A percentile compares a stretch with the other conserved stretches of the same genome.
phyloP scores from a whole-genome alignment of 2,329 filamentous ascomycete species.

The Amylocarpus encephaloides region DNA sequence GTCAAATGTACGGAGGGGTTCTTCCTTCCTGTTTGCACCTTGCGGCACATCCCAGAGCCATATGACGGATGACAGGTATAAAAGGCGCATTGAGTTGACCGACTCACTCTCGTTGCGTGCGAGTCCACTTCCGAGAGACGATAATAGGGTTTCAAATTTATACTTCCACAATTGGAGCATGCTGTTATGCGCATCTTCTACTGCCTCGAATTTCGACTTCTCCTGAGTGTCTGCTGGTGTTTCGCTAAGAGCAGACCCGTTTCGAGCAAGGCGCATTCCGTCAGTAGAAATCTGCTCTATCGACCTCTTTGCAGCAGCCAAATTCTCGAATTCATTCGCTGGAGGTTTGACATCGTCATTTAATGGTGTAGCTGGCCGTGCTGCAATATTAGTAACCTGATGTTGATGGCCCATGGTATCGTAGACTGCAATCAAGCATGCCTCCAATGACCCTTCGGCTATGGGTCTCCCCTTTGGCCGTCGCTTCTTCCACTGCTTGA shows the following conservation, averaged over 20 bases:
- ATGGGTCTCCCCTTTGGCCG: neutral
- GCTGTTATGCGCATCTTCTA: neutral
- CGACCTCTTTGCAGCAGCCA: neutral
- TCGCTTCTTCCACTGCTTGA: slow-evolving; percentile 13
- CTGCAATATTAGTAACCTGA: neutral
- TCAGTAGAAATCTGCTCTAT: slow-evolving; percentile 4
- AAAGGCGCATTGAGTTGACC: neutral
- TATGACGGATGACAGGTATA: neutral
- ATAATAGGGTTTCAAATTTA: neutral
- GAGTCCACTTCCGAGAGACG: neutral
- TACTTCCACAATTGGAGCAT: neutral
- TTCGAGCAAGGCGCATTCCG: neutral
- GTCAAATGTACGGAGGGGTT: neutral
- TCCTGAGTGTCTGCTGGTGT: neutral
- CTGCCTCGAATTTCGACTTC: neutral
- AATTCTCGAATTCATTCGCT: neutral
- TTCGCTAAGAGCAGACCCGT: neutral
- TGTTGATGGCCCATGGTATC: neutral
- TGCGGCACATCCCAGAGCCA: slow-evolving; percentile 2
- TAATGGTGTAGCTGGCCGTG: neutral
- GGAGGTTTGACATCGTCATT: neutral
- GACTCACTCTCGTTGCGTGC: neutral
- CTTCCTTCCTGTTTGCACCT: neutral
- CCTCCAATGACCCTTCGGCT: slow-evolving; percentile 10
- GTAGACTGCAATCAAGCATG: slow-evolving; percentile 6